Percentiles rank a stretch among this genome's conserved stretches.
phyloP scores from a whole-genome alignment of 2,329 filamentous ascomycete species.

The Fusarium sp. region DNA sequence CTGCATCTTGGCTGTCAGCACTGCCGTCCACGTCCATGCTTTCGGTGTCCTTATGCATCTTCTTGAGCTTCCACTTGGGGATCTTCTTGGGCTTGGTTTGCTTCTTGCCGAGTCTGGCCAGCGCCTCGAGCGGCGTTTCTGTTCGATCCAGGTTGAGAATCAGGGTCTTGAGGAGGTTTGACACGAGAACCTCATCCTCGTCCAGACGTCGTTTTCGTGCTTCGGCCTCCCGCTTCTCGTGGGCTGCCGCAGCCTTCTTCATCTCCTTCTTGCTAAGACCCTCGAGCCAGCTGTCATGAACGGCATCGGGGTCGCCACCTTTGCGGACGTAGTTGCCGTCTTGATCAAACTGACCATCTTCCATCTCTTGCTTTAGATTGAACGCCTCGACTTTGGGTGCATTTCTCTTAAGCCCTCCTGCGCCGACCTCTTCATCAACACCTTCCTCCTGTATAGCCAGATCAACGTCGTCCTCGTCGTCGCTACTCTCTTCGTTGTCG shows the following conservation, averaged over 20 bases:
- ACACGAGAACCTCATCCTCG: slow-evolving; percentile 80
- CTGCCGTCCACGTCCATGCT: slow-evolving; percentile 77
- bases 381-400: slow-evolving; percentile 96
- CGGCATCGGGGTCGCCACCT: slow-evolving; percentile 87
- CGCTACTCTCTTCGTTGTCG: slow-evolving; percentile 67
- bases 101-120: slow-evolving; percentile 81
- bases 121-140: slow-evolving; percentile 89
- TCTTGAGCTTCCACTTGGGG: slow-evolving; percentile 79
- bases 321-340: slow-evolving; percentile 92
- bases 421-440: slow-evolving; percentile 89
- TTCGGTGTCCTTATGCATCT: slow-evolving; percentile 66
- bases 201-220: slow-evolving; percentile 76
- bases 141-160: slow-evolving; percentile 80
- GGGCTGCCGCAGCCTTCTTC: slow-evolving; percentile 85
- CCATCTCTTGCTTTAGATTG: slow-evolving; percentile 90
- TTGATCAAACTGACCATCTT: slow-evolving; percentile 93
- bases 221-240: slow-evolving; percentile 86
- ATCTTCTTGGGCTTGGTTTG: slow-evolving; percentile 70
- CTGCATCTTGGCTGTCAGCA: slow-evolving; percentile 68
- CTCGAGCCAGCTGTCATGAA: slow-evolving; percentile 93
- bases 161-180: slow-evolving; percentile 78
- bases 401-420: slow-evolving; percentile 90
- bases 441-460: slow-evolving; percentile 78
- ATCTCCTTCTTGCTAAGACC: slow-evolving; percentile 96
- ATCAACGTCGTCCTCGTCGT: slow-evolving; percentile 78